phyloP scores from a whole-genome alignment of 192 early-diverging fungal genomes.

The Gaertneriomyces semiglobifer region DNA sequence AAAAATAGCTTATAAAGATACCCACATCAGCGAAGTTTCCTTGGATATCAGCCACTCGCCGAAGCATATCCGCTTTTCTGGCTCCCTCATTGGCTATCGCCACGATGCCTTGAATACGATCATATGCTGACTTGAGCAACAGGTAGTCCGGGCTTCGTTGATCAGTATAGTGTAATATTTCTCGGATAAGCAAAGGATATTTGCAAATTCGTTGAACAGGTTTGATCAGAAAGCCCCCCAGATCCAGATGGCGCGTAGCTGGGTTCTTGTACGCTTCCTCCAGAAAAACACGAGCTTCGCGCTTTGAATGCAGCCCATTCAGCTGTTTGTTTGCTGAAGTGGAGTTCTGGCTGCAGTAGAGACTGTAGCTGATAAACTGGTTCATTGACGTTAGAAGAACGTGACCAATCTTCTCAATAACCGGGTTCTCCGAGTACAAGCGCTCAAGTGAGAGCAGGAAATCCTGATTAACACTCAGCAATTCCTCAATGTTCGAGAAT shows the following conservation, averaged over 20 bases:
- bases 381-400: slow-evolving; percentile 41
- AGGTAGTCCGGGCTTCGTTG: slow-evolving; percentile 34
- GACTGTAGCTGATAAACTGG: slow-evolving; percentile 44
- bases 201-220: slow-evolving; percentile 99
- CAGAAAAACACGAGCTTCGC: slow-evolving; percentile 40
- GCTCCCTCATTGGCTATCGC: slow-evolving; percentile 50
- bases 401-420: slow-evolving; percentile 41
- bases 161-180: slow-evolving; percentile 52
- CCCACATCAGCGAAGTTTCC: slow-evolving; percentile 43
- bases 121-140: slow-evolving; percentile 36
- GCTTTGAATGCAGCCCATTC: slow-evolving; percentile 34
- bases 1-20: neutral
- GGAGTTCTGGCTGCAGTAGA: slow-evolving; percentile 49
- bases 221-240: slow-evolving; percentile 78
- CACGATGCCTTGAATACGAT: slow-evolving; percentile 46
- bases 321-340: slow-evolving; percentile 35
- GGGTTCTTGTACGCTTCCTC: slow-evolving; percentile 48
- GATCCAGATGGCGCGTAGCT: slow-evolving; percentile 39
- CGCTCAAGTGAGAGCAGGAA: slow-evolving; percentile 38
- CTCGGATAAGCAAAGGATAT: slow-evolving; percentile 81
- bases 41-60: slow-evolving; percentile 49
- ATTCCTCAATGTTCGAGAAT: slow-evolving; percentile 51
- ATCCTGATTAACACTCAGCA: slow-evolving; percentile 38
- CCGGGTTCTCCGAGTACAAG: slow-evolving; percentile 29
- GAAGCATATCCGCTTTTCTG: slow-evolving; percentile 36